Evolutionary conservation across 306 rosid species (phyloP).

Genomic region (Fragaria ananassa): DNA sequence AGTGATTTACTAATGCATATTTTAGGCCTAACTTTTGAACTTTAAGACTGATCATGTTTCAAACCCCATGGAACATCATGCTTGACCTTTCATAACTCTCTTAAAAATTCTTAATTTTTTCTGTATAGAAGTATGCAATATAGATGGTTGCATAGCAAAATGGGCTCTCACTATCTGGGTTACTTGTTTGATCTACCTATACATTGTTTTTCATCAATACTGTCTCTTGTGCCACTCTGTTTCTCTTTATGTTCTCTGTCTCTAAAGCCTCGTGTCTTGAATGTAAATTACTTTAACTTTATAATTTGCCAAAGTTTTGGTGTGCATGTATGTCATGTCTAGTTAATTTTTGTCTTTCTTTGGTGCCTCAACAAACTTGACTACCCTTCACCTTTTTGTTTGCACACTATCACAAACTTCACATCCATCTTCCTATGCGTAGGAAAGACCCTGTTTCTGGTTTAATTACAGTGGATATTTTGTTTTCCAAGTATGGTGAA

Average conservation of each 20-base stretch:
- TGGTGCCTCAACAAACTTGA: neutral
- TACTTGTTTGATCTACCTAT: neutral
- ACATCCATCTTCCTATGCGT: neutral
- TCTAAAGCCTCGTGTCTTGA: neutral
- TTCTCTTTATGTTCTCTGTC: neutral
- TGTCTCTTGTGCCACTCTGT: neutral
- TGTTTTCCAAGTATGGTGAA: neutral
- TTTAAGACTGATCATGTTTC: neutral
- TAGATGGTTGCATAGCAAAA: neutral
- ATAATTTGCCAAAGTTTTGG: neutral
- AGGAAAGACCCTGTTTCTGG: neutral
- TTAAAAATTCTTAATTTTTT: neutral
- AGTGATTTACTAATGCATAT: neutral
- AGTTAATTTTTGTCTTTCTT: neutral
- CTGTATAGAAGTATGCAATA: neutral
- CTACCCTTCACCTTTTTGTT: neutral
- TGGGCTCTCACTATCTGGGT: neutral
- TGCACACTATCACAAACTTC: neutral
- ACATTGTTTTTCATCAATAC: neutral
- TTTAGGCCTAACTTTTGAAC: neutral
- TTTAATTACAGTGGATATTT: neutral
- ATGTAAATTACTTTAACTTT: neutral
- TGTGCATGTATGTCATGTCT: neutral
- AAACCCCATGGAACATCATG: neutral
- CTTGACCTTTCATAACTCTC: neutral